Conservation (phyloP, 2,329 filamentous ascomycete genomes). For the Corynespora cassiicola region DNA sequence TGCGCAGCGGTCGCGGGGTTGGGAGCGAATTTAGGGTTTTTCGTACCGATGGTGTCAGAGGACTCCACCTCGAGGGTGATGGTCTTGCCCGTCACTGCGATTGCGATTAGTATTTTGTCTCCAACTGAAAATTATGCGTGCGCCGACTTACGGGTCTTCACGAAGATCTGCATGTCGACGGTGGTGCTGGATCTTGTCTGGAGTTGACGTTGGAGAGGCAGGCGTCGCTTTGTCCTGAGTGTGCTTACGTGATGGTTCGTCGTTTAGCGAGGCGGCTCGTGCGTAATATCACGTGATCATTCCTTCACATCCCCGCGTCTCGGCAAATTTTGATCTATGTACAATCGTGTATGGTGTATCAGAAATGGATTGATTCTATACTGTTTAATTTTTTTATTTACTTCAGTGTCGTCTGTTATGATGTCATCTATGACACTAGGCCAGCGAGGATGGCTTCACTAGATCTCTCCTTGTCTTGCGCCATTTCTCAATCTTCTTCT, state of each 20-base stretch:
- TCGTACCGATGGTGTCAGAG: constrained; percentile 81
- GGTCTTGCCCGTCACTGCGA: constrained; percentile 85
- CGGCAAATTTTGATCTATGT: too few species aligned
- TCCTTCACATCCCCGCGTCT: constrained; percentile 4
- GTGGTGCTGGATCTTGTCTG: constrained; percentile 35
- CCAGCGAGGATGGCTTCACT: too few species aligned
- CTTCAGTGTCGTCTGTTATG: too few species aligned
- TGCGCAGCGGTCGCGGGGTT: constrained; percentile 17
- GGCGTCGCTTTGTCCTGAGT: constrained; percentile 16
- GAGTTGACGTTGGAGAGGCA: constrained; percentile 28
- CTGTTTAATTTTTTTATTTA: too few species aligned
- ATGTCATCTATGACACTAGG: too few species aligned
- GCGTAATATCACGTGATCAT: constrained; percentile 17
- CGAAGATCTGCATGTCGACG: constrained; percentile 69
- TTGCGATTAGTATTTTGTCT: constrained; percentile 17
- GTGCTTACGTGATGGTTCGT: constrained; percentile 23
- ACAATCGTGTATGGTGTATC: too few species aligned
- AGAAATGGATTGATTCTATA: too few species aligned
- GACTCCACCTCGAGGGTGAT: constrained; percentile 99
- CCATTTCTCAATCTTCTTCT: constrained; percentile 44
- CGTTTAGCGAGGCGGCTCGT: constrained; percentile 17
- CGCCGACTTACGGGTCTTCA: constrained; percentile 81
- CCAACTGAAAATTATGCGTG: neutral
- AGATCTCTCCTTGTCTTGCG: constrained; percentile 23
- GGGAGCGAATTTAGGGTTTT: constrained; percentile 15